These are phyloP conservation scores for Erysimum pusillum DNA, from an alignment of 441 rosid species.

Conservation along the genomic window DNA sequence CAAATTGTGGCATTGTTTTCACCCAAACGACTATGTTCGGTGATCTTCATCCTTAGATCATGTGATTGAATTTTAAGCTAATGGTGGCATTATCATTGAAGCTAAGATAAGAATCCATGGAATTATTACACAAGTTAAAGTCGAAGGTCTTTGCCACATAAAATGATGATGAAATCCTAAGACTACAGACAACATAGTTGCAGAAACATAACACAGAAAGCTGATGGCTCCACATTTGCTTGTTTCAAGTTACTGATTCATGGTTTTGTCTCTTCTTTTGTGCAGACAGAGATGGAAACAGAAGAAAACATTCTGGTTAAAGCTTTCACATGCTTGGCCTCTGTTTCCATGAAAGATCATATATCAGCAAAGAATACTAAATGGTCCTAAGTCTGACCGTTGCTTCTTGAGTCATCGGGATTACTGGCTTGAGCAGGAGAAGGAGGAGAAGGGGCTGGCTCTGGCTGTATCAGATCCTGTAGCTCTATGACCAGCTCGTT, in stretches of 20 bases:
- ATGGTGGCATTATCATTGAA: slow-evolving; percentile 5
- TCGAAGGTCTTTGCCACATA: slow-evolving; percentile 20
- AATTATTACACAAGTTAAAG: slow-evolving; percentile 11
- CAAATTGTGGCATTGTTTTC: background rate
- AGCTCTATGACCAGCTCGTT: slow-evolving; percentile 29
- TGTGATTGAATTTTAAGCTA: background rate
- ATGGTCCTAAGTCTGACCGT: slow-evolving; percentile 29
- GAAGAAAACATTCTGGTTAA: slow-evolving; percentile 1
- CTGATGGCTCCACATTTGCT: slow-evolving; percentile 18
- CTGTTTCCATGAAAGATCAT: slow-evolving; percentile 20
- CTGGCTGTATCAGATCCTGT: slow-evolving; percentile 31
- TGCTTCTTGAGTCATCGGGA: slow-evolving; percentile 26
- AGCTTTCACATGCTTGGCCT: slow-evolving; percentile 26
- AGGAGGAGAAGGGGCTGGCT: slow-evolving; percentile 29
- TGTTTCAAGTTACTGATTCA: slow-evolving; percentile 16
- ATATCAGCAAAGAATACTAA: background rate
- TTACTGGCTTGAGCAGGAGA: slow-evolving; percentile 24
- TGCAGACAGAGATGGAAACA: slow-evolving; percentile 9
- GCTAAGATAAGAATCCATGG: slow-evolving; percentile 21
- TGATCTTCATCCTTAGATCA: background rate
- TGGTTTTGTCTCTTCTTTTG: slow-evolving; percentile 17
- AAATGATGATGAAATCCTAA: slow-evolving; percentile 19
- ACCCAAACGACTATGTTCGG: background rate
- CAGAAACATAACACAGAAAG: slow-evolving; percentile 28
- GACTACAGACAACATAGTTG: background rate